Base-by-base conservation (phyloP, 345 rosid genomes). In the Capsella bursapastoris region DNA sequence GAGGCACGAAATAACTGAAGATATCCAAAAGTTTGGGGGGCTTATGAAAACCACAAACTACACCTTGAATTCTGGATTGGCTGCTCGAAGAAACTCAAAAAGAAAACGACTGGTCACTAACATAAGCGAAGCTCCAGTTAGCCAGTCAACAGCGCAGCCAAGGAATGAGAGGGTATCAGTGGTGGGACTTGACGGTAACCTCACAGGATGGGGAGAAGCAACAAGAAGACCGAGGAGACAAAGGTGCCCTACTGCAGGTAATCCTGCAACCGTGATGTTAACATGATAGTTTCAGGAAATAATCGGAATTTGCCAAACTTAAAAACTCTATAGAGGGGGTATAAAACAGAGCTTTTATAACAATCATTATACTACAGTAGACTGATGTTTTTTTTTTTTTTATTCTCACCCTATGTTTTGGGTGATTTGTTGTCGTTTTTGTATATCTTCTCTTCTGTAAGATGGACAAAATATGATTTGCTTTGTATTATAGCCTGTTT, bases 1-100 rank as follows among this genome's bases (percentile, higher is more conserved):
- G 2, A 88, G 95, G 81, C 90, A 91, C 2, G 98, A 94, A 83
- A 89, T 91, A 22, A 85, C 92, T 0, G 94, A 91, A 79, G 98
- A 93, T 77, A 81, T 93, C 66, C 98, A 90, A 79, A 80, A 85
- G 47, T 88, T 92, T 70, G 91, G 88, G 6, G 91, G 91, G 72
- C 73, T 87, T 52, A 87, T 88, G 96, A 82, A 79, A 76, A 93
- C 88, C 34, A 88, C 79, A 18, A 90, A 89, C 35, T 83, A 82
- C 55, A 35, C 76, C 0, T 90, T 96, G 91, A 68, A 16, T 37
- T 55, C 75, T 35, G 71, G 71, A 63, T 49, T 70, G 37, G 60
- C 52, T 53, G 68, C 38, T 75, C 69, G 74, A 44, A 12, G 75
- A 18, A 69, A 70, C 75, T 34, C 80, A 9, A 76, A 64, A 37